A percentile compares a stretch with the other conserved stretches of the same genome.
These are phyloP conservation scores for Barnettozyma siamensis DNA, from an alignment of 805 yeast genomes.

Conservation along the genomic window DNA sequence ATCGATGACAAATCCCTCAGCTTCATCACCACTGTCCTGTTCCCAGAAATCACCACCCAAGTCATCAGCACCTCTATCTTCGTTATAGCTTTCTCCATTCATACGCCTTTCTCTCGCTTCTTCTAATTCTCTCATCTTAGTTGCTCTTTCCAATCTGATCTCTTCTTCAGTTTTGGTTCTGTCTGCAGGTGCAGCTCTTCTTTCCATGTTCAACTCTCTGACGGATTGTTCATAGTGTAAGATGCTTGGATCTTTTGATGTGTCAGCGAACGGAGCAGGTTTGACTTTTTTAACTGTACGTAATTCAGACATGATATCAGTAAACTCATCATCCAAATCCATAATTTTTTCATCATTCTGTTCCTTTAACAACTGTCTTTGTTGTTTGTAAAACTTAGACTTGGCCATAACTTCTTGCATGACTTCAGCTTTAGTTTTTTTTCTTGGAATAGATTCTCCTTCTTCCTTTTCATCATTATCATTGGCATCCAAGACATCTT, in stretches of 20 bases:
- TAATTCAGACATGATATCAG: slow-evolving; percentile 58
- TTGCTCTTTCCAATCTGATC: slow-evolving; percentile 50
- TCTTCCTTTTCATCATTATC: slow-evolving; percentile 35
- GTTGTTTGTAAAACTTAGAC: slow-evolving; percentile 70
- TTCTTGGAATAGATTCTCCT: slow-evolving; percentile 46
- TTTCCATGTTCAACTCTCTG: slow-evolving; percentile 60
- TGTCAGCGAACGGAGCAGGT: slow-evolving; percentile 5
- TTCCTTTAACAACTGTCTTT: slow-evolving; percentile 63
- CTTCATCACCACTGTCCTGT: slow-evolving; percentile 41
- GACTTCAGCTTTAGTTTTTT: slow-evolving; percentile 76
- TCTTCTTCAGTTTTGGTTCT: slow-evolving; percentile 78
- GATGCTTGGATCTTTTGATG: slow-evolving; percentile 33
- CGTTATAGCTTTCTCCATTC: slow-evolving; percentile 54
- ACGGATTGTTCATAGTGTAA: slow-evolving; percentile 61
- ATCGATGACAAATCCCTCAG: slow-evolving; percentile 35
- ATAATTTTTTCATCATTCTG: slow-evolving; percentile 53
- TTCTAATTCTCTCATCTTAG: slow-evolving; percentile 57
- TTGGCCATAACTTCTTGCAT: slow-evolving; percentile 83
- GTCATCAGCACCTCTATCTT: slow-evolving; percentile 59
- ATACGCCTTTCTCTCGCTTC: slow-evolving; percentile 65
- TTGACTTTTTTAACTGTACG: slow-evolving; percentile 29
- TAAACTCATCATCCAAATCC: slow-evolving; percentile 70
- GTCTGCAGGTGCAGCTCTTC: slow-evolving; percentile 75
- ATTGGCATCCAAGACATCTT: slow-evolving; percentile 20
- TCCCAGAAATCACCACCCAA: slow-evolving; percentile 66